A percentile compares a stretch with the other conserved stretches of the same genome.
These are phyloP conservation scores for Balamuthia mandrillaris DNA, from an alignment of 208 protist genomes.

Conservation along the genomic window DNA sequence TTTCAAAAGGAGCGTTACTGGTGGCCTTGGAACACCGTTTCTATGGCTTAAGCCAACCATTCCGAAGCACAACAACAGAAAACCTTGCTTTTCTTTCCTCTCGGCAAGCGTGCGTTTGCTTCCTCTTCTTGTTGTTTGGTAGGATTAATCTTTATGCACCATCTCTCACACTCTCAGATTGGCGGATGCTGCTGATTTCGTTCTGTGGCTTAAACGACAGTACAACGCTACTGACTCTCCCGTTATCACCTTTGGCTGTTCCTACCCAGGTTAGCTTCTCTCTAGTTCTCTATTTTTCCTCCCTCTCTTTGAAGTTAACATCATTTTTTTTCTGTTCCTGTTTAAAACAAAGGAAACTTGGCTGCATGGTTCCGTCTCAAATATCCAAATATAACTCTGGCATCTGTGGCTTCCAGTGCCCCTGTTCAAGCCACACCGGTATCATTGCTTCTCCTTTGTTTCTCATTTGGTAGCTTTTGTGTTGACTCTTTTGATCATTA, in stretches of 20 bases:
- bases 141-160: too few relatives aligned
- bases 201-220: constrained; percentile 13
- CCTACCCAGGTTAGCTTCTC: constrained; percentile 21
- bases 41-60: constrained; percentile 50
- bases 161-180: neutral
- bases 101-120: constrained; percentile 62
- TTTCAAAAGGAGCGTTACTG: constrained; percentile 54
- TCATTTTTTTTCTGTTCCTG: too few relatives aligned
- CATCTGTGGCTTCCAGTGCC: constrained; percentile 25
- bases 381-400: constrained; percentile 23
- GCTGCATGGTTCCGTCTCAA: constrained; percentile 40
- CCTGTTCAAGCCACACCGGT: constrained; percentile 31
- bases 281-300: neutral
- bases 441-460: too few relatives aligned
- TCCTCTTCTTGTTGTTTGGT: too few relatives aligned
- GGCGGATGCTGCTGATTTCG: constrained; percentile 32
- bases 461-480: too few relatives aligned
- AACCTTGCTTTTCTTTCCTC: constrained; percentile 52
- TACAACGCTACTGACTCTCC: constrained; percentile 22
- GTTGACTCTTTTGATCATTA: too few relatives aligned
- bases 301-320: neutral
- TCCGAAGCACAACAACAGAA: constrained; percentile 31
- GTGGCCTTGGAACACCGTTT: constrained; percentile 65
- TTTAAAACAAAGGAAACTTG: neutral
- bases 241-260: constrained; percentile 41